Percentiles rank a stretch among this genome's conserved stretches.
phyloP scores from a whole-genome alignment of 495 filamentous ascomycete genomes.

The Xylona heveae region DNA sequence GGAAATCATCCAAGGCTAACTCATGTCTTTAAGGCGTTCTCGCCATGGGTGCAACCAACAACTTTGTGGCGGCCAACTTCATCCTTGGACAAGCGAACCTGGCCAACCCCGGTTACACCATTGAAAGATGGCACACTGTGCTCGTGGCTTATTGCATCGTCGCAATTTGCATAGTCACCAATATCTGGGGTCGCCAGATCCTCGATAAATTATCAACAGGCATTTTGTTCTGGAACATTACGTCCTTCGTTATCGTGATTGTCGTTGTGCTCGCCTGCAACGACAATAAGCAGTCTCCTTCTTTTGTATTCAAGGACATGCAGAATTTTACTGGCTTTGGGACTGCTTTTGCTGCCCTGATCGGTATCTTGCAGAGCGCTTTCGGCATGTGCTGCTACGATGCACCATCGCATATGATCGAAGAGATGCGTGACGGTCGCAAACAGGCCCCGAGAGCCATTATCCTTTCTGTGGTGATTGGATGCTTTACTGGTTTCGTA shows the following conservation, averaged over 20 bases:
- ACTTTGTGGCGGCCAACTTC: constrained; percentile 33
- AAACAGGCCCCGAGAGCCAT: constrained; percentile 32
- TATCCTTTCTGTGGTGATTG: constrained; percentile 28
- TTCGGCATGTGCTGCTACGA: constrained; percentile 34
- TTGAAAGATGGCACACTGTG: constrained; percentile 35
- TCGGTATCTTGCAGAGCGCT: constrained; percentile 32
- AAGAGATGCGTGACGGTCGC: constrained; percentile 28
- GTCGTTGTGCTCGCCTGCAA: constrained; percentile 30
- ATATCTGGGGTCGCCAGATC: constrained; percentile 27
- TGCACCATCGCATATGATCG: constrained; percentile 22
- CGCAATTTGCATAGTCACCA: constrained; percentile 20
- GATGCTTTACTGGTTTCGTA: constrained; percentile 25
- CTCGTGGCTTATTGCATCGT: constrained; percentile 28
- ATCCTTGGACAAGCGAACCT: constrained; percentile 32
- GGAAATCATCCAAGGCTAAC: background rate
- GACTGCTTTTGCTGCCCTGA: constrained; percentile 25
- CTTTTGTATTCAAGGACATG: constrained; percentile 34
- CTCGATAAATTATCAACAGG: constrained; percentile 29
- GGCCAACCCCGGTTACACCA: constrained; percentile 26
- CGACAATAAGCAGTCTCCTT: constrained; percentile 29
- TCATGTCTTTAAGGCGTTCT: constrained; percentile 19
- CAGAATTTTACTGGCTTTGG: constrained; percentile 33
- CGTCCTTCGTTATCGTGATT: constrained; percentile 27
- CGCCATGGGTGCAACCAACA: constrained; percentile 35
- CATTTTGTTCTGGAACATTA: constrained; percentile 32